Percentiles rank a stretch among this genome's conserved stretches.
Conservation (phyloP, 805 yeast species). For the Jamesozyma rosinii region DNA sequence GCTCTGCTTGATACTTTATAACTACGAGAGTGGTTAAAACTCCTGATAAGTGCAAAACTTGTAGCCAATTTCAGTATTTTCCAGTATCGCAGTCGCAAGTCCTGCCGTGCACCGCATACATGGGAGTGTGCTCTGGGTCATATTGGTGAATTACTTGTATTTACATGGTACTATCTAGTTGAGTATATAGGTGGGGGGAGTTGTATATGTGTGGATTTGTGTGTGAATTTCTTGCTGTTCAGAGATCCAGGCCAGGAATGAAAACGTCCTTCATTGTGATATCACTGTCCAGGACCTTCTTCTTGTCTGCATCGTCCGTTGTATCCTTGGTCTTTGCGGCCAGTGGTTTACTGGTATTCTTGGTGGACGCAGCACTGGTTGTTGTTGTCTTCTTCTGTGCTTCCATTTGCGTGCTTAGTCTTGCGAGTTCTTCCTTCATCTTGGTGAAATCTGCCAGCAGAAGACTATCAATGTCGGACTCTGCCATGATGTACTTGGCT, state of each 20-base stretch:
- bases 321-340: slow-evolving; percentile 1
- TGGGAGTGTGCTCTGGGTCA: too few species aligned
- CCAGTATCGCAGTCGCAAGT: too few species aligned
- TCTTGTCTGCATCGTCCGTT: slow-evolving; percentile 6
- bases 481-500: slow-evolving; percentile 54
- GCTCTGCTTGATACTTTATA: too few species aligned
- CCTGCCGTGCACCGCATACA: too few species aligned
- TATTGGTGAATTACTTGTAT: too few species aligned
- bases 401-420: background rate
- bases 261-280: slow-evolving; percentile 21
- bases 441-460: slow-evolving; percentile 8
- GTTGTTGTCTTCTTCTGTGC: background rate
- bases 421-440: slow-evolving; percentile 2
- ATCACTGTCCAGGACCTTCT: slow-evolving; percentile 11
- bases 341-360: background rate
- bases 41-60: too few species aligned
- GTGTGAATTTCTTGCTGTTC: background rate
- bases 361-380: background rate
- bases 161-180: background rate
- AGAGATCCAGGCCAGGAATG: slow-evolving; percentile 25
- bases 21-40: too few species aligned
- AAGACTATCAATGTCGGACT: slow-evolving; percentile 12
- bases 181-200: too few species aligned
- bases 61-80: too few species aligned
- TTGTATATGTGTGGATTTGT: too few species aligned